Evolutionary conservation across 2,329 filamentous ascomycete genomes (phyloP), one percentile per base, ranked within the genome.

Genomic region (Colletotrichum tropicale): DNA sequence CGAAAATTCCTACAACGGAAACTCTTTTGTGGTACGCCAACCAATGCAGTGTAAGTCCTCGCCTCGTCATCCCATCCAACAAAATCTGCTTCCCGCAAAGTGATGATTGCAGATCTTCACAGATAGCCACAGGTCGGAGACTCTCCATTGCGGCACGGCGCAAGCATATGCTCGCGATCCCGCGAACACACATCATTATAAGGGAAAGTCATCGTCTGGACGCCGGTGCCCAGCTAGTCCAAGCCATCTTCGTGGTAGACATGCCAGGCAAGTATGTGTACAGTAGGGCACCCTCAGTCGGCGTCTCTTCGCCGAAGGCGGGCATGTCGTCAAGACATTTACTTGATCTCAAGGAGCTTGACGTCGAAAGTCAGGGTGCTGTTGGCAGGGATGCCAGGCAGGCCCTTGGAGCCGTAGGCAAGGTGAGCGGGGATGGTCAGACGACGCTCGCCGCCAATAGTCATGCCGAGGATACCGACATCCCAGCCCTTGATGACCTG

Each of bases 401-500:
- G 87, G 77, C 90, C 89, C 88, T 95, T 94, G 87, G 92, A 96
- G 86, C 98, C 97, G 86, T 99, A 99, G 81, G 94, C 98, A 75
- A 96, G 92, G 81, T 94, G 88, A 64, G 97, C 90, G 64, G 98
- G 98, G 82, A 99, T 96, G 78, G 93, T 96, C 82, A 99, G 90
- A 80, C 97, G 94, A 82, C 97, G 95, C 91, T 99, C 98, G 81
- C 95, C 96, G 82, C 97, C 97, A 80, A 96, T 93, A 80, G 93
- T 89, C 95, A 99, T 98, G 86, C 98, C 98, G 80, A 91, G 90
- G 80, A 99, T 89, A 87, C 97, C 97, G 79, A 98, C 92, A 85
- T 99, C 98, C 98, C 97, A 98, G 80, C 97, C 97, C 91, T 98
- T 97, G 89, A 99, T 99, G 82, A 99, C 98, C 86, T 98, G 95